A percentile compares a stretch with the other conserved stretches of the same genome.
phyloP scores from a whole-genome alignment of 208 protist genomes.

The Leptomonas seymouri region DNA sequence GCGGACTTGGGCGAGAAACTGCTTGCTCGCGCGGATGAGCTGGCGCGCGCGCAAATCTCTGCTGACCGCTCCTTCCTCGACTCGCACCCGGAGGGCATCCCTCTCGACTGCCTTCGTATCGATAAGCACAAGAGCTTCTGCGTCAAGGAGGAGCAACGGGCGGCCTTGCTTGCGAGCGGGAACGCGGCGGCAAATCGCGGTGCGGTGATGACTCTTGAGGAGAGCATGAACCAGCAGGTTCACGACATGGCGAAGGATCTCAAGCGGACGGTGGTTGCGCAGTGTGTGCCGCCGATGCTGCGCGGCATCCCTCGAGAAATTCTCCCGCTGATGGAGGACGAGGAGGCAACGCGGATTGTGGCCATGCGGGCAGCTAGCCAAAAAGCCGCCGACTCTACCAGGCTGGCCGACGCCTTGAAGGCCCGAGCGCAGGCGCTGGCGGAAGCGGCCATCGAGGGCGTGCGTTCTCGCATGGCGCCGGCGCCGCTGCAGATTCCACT shows the following conservation, averaged over 20 bases:
- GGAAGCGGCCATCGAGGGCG: constrained; percentile 30
- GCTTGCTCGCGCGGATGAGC: constrained; percentile 39
- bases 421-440: constrained; percentile 38
- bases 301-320: constrained; percentile 57
- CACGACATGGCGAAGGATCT: constrained; percentile 44
- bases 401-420: constrained; percentile 39
- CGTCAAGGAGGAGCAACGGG: constrained; percentile 43
- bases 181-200: constrained; percentile 26
- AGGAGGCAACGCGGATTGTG: constrained; percentile 34
- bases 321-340: constrained; percentile 48
- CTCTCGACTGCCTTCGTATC: constrained; percentile 38
- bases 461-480: constrained; percentile 43
- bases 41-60: constrained; percentile 35
- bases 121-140: constrained; percentile 42
- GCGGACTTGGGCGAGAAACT: constrained; percentile 44
- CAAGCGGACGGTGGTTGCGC: constrained; percentile 33
- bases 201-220: constrained; percentile 42
- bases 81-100: constrained; percentile 47
- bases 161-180: constrained; percentile 34
- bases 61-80: constrained; percentile 52
- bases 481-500: constrained; percentile 41
- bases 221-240: constrained; percentile 55
- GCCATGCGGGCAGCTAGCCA: constrained; percentile 3
- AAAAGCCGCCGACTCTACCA: constrained; percentile 13
- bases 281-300: constrained; percentile 35